Conservation (phyloP, 202 grass and related monocot genomes). For the Hordeum pubiflorum region DNA sequence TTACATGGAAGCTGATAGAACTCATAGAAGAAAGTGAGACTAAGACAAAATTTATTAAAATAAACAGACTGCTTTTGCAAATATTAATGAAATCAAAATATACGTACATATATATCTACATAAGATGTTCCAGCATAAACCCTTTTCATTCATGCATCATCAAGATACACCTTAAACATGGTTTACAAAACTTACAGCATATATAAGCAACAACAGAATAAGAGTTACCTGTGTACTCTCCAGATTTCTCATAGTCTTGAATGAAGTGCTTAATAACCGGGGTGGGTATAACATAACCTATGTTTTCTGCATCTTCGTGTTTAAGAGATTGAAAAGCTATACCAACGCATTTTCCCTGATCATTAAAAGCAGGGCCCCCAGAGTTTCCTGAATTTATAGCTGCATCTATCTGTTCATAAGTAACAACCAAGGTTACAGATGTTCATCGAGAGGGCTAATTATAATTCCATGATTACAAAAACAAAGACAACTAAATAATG, state of each 20-base stretch:
- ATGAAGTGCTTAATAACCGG: slow-evolving; percentile 96
- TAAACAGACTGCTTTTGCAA: neutral
- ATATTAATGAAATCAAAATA: neutral
- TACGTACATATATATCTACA: neutral
- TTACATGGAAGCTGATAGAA: neutral
- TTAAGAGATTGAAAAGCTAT: slow-evolving; percentile 99
- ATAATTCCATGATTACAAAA: neutral
- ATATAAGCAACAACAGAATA: neutral
- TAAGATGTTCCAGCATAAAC: neutral
- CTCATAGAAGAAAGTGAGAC: neutral
- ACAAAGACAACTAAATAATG: neutral
- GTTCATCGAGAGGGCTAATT: neutral
- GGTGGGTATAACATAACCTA: slow-evolving; percentile 95
- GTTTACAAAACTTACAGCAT: neutral
- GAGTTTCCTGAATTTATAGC: slow-evolving; percentile 99
- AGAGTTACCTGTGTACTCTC: slow-evolving; percentile 71
- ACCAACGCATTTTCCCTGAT: slow-evolving; percentile 79
- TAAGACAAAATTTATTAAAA: neutral
- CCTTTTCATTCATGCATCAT: neutral
- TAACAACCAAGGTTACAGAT: slow-evolving; percentile 6
- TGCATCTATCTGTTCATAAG: slow-evolving; percentile 82
- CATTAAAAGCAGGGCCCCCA: slow-evolving; percentile 89
- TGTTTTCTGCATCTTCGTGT: slow-evolving; percentile 97
- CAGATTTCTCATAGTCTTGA: slow-evolving; percentile 79
- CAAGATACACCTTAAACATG: slow-evolving; percentile 6